phyloP scores from a whole-genome alignment of 441 rosid genomes.

The Capsella rubella region DNA sequence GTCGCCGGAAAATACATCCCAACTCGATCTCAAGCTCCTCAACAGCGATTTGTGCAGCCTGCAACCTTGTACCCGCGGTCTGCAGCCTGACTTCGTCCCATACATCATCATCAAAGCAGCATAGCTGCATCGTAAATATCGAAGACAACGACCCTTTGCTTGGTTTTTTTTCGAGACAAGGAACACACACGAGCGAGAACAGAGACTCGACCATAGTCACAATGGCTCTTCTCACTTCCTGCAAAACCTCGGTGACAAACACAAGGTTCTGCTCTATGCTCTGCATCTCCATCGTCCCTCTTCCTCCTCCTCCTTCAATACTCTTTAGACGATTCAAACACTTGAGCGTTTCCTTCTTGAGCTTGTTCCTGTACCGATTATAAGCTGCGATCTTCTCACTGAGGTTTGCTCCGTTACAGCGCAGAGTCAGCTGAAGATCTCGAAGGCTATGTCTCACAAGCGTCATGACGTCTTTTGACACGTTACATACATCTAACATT shows the following conservation, averaged over 20 bases:
- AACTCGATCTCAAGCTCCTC: constrained; percentile 71
- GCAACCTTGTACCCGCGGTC: constrained; percentile 64
- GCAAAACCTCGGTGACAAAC: constrained; percentile 55
- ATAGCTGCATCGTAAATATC: constrained; percentile 40
- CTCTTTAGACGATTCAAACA: constrained; percentile 55
- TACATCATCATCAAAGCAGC: constrained; percentile 46
- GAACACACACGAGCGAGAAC: constrained; percentile 60
- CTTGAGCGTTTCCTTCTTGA: constrained; percentile 67
- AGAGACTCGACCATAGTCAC: constrained; percentile 61
- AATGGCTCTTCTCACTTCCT: constrained; percentile 61
- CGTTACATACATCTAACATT: constrained; percentile 68
- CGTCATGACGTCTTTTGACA: constrained; percentile 61
- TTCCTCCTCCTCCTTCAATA: constrained; percentile 33
- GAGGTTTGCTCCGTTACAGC: constrained; percentile 49
- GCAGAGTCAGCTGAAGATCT: constrained; percentile 55
- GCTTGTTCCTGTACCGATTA: constrained; percentile 55
- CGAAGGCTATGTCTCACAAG: constrained; percentile 59
- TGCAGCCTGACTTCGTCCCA: constrained; percentile 59
- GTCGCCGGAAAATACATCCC: constrained; percentile 63
- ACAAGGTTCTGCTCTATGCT: constrained; percentile 49
- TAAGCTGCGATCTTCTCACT: constrained; percentile 54
- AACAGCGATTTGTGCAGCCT: constrained; percentile 66
- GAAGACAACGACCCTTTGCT: constrained; percentile 37
- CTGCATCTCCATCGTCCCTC: constrained; percentile 27
- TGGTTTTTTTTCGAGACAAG: constrained; percentile 63